Percentiles rank a stretch among this genome's conserved stretches.
phyloP scores from a whole-genome alignment of 441 rosid genomes.

The Erodium trifolium region DNA sequence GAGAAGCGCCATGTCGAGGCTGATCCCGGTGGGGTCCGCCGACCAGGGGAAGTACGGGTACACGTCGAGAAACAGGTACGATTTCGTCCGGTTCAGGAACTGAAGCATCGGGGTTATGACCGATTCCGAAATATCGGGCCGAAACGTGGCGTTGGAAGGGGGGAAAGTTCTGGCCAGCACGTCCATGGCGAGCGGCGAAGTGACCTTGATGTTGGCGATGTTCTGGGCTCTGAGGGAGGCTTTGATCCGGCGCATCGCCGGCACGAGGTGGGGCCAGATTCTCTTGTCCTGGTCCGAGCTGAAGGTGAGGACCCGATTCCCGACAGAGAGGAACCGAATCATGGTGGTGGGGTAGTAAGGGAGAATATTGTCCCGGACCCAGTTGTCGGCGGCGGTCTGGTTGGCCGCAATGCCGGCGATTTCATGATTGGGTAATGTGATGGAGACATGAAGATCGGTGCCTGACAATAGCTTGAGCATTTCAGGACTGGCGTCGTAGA shows the following conservation, averaged over 20 bases:
- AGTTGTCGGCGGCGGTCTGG: too few relatives aligned
- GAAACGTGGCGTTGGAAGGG: slow-evolving; percentile 57
- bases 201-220: slow-evolving; percentile 53
- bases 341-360: too few relatives aligned
- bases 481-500: too few relatives aligned
- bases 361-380: too few relatives aligned
- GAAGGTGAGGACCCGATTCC: too few relatives aligned
- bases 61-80: slow-evolving; percentile 54
- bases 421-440: too few relatives aligned
- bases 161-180: slow-evolving; percentile 46
- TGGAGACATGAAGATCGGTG: too few relatives aligned
- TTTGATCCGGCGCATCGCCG: slow-evolving; percentile 57
- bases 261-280: slow-evolving; percentile 43
- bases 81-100: slow-evolving; percentile 60
- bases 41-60: slow-evolving; percentile 36
- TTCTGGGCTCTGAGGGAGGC: slow-evolving; percentile 30
- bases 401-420: too few relatives aligned
- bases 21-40: slow-evolving; percentile 25
- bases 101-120: slow-evolving; percentile 49
- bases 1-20: slow-evolving; percentile 52
- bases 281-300: slow-evolving; percentile 24
- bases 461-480: too few relatives aligned
- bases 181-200: slow-evolving; percentile 79
- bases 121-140: slow-evolving; percentile 37
- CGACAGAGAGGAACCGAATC: too few relatives aligned